Conservation (phyloP, 345 rosid genomes). For the Carallia brachiata region DNA sequence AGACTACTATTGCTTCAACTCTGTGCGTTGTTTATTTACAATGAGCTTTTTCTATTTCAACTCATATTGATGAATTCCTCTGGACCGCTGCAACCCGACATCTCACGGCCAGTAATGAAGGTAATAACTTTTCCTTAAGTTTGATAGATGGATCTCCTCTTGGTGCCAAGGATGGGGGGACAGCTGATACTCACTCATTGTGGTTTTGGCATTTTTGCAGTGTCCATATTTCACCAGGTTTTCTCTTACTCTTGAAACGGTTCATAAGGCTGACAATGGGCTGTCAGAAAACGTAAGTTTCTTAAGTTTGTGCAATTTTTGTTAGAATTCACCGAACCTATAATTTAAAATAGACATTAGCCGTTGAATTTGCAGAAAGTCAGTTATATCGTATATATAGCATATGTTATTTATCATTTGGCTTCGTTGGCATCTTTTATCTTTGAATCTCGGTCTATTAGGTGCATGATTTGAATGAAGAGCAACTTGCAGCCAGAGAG, state of each 20-base stretch:
- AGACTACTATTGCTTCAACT: too few species aligned
- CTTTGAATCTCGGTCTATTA: conserved; percentile 18
- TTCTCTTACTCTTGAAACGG: conserved; percentile 55
- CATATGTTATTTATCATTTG: neutral
- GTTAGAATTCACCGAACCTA: neutral
- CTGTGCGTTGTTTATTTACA: too few species aligned
- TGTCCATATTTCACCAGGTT: conserved; percentile 70
- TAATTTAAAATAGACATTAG: neutral
- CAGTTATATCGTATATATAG: neutral
- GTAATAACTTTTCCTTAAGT: conserved; percentile 28
- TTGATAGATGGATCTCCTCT: neutral
- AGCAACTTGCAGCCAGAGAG: conserved; percentile 49
- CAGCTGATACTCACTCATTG: conserved; percentile 1
- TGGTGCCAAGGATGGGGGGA: too few species aligned
- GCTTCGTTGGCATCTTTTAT: conserved; percentile 11
- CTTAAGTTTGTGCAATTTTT: neutral
- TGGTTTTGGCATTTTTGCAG: conserved; percentile 37
- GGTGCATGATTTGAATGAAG: conserved; percentile 57
- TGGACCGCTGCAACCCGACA: conserved; percentile 21
- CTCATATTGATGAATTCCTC: conserved; percentile 25
- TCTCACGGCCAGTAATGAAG: conserved; percentile 52
- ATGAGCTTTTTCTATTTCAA: neutral
- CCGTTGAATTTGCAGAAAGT: neutral
- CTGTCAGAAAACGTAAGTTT: conserved; percentile 58
- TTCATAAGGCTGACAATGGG: conserved; percentile 59